A percentile compares a stretch with the other conserved stretches of the same genome.
Evolutionary conservation across 805 yeast genomes (phyloP).

Genomic region (Zygosaccharomyces gambellarensis): DNA sequence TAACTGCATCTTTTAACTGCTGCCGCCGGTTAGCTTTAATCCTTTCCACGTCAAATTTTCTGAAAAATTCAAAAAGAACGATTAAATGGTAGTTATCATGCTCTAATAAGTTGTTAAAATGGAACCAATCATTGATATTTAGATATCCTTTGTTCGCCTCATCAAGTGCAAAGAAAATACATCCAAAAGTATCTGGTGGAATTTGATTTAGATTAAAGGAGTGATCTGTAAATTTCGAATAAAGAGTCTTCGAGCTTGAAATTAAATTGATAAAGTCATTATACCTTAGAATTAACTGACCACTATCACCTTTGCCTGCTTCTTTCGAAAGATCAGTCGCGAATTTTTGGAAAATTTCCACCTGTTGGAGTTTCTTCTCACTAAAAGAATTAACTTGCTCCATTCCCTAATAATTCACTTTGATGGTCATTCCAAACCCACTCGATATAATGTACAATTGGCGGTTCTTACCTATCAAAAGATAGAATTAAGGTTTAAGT

Average conservation of each 20-base stretch:
- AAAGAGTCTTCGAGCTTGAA: constrained; percentile 30
- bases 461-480: background rate
- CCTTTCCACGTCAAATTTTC: constrained; percentile 40
- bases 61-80: constrained; percentile 50
- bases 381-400: constrained; percentile 37
- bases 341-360: constrained; percentile 42
- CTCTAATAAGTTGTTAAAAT: constrained; percentile 54
- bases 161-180: constrained; percentile 80
- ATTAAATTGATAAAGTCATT: constrained; percentile 37
- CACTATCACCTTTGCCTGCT: constrained; percentile 10
- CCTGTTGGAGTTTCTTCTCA: constrained; percentile 37
- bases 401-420: constrained; percentile 25
- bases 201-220: constrained; percentile 46
- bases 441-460: background rate
- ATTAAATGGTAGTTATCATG: constrained; percentile 46
- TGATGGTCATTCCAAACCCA: constrained; percentile 1
- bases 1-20: constrained; percentile 1
- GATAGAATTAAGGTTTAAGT: background rate
- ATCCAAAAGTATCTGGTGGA: constrained; percentile 55
- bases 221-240: constrained; percentile 35
- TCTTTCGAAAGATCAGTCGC: constrained; percentile 36
- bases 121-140: constrained; percentile 64
- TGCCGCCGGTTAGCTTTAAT: constrained; percentile 11
- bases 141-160: constrained; percentile 63
- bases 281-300: constrained; percentile 34